phyloP scores from a whole-genome alignment of 75 land plant species.

The Selaginella tamariscina region DNA sequence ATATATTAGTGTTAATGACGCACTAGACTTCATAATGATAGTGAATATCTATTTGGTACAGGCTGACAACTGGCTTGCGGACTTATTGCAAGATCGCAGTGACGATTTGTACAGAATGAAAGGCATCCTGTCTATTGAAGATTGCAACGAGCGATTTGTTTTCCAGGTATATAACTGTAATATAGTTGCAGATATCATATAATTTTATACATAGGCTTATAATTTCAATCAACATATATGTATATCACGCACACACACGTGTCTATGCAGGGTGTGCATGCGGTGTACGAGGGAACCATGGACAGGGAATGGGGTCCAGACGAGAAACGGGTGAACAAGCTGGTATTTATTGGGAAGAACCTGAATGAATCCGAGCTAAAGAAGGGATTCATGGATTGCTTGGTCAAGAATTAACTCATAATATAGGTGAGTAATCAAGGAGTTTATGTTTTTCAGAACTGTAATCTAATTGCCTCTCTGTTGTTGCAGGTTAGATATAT shows the following conservation, averaged over 20 bases:
- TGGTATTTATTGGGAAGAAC: conserved; percentile 85
- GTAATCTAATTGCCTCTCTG: too few species aligned
- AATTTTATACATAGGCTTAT: too few species aligned
- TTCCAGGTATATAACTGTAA: conserved; percentile 48
- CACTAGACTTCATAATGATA: too few species aligned
- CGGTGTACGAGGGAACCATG: conserved; percentile 63
- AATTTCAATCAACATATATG: too few species aligned
- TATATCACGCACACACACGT: too few species aligned
- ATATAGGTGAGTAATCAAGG: too few species aligned
- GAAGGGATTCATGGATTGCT: conserved; percentile 74
- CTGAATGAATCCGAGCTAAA: conserved; percentile 57
- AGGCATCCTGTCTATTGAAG: conserved; percentile 60
- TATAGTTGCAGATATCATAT: background rate
- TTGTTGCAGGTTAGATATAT: too few species aligned
- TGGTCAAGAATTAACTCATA: conserved; percentile 17
- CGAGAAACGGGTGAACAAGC: conserved; percentile 64
- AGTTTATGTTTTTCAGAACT: too few species aligned
- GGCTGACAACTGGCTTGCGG: conserved; percentile 81
- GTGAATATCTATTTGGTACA: conserved; percentile 28
- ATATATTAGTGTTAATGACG: too few species aligned
- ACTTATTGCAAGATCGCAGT: conserved; percentile 56
- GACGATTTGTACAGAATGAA: conserved; percentile 89
- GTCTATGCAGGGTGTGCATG: conserved; percentile 71
- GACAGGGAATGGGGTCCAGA: conserved; percentile 63
- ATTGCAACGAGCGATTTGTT: conserved; percentile 56